Evolutionary conservation across 352 stramenopile species (phyloP).

Genomic region (Pythium angustatum): DNA sequence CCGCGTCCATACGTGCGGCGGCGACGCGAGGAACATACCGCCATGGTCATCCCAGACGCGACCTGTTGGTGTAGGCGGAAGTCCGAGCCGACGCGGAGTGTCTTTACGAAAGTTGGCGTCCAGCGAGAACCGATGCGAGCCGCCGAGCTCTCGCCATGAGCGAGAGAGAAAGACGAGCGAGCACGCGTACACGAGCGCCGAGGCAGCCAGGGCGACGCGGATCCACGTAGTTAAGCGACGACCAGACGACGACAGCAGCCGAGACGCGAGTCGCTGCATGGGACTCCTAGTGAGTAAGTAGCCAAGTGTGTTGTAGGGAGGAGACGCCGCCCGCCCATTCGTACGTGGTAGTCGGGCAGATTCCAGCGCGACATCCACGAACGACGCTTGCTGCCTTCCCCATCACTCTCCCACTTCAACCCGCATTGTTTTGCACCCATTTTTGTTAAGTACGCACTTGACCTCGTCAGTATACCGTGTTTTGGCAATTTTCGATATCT

Average conservation of each 20-base stretch:
- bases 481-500: neutral
- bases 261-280: too few relatives aligned
- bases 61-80: too few relatives aligned
- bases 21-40: neutral
- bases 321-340: too few relatives aligned
- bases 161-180: conserved; percentile 10
- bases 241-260: neutral
- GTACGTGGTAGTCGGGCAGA: neutral
- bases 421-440: conserved; percentile 9
- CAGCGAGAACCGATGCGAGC: neutral
- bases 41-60: neutral
- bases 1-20: neutral
- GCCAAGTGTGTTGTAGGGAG: neutral
- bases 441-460: conserved; percentile 8
- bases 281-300: neutral
- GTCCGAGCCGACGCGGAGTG: too few relatives aligned
- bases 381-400: too few relatives aligned
- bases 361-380: neutral
- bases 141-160: neutral
- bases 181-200: conserved; percentile 4
- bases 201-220: neutral
- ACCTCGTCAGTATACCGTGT: neutral
- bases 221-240: too few relatives aligned
- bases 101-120: neutral
- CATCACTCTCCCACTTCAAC: too few relatives aligned